These are phyloP conservation scores for Fimicolochytrium jonesii DNA, from an alignment of 192 early-diverging fungal genomes.

Conservation along the genomic window DNA sequence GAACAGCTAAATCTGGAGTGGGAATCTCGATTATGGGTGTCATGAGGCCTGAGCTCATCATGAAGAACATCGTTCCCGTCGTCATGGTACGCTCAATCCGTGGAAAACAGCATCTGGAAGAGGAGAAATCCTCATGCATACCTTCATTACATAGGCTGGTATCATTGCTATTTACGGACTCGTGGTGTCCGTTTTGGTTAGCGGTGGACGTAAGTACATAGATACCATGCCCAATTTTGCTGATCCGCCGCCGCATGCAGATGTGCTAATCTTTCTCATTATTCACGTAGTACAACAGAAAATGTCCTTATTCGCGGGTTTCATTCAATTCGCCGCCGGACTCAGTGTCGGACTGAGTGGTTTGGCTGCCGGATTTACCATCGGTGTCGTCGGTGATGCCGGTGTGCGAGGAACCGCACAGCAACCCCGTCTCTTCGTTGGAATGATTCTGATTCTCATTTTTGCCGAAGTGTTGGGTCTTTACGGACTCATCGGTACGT, in stretches of 20 bases:
- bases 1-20: constrained; percentile 95
- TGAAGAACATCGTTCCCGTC: constrained; percentile 78
- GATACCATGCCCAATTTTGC: neutral
- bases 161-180: constrained; percentile 98
- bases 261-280: neutral
- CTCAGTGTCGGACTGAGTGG: constrained; percentile 87
- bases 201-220: constrained; percentile 61
- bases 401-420: constrained; percentile 88
- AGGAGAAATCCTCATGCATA: neutral
- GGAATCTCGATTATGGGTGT: constrained; percentile 94
- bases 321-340: constrained; percentile 91
- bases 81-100: constrained; percentile 75
- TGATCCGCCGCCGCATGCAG: constrained; percentile 18
- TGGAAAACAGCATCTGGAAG: neutral
- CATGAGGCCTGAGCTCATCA: constrained; percentile 82
- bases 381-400: constrained; percentile 95
- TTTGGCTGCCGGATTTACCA: constrained; percentile 92
- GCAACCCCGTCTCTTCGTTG: constrained; percentile 87
- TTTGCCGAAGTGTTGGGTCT: constrained; percentile 98
- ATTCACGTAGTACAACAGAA: constrained; percentile 25
- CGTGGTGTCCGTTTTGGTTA: constrained; percentile 89
- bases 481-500: constrained; percentile 80
- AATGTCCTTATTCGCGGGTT: constrained; percentile 62
- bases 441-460: constrained; percentile 87
- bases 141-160: constrained; percentile 73